phyloP scores from a whole-genome alignment of 805 yeast genomes.

The Ogataea paradorogensis region DNA sequence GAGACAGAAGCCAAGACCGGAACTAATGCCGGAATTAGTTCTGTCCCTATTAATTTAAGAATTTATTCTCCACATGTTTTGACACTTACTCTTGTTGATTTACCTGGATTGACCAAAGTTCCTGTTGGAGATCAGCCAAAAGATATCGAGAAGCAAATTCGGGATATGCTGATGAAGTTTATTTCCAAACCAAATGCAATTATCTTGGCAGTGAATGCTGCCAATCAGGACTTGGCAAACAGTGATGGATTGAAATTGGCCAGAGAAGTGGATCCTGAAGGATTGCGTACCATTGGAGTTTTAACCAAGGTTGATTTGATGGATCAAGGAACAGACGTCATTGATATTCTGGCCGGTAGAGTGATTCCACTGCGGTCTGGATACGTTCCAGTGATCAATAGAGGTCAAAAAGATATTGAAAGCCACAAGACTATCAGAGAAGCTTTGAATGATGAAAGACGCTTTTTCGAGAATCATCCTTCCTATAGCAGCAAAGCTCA shows the following conservation, averaged over 20 bases:
- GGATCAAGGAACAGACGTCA: slow-evolving; percentile 98
- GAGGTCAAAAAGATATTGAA: slow-evolving; percentile 97
- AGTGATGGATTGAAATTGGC: slow-evolving; percentile 96
- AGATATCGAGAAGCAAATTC: slow-evolving; percentile 92
- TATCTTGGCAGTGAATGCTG: slow-evolving; percentile 90
- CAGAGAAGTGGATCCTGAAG: slow-evolving; percentile 97
- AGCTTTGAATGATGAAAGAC: slow-evolving; percentile 77
- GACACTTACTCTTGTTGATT: slow-evolving; percentile 90
- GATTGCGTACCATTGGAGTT: slow-evolving; percentile 93
- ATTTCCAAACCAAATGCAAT: slow-evolving; percentile 95
- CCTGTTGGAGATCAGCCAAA: slow-evolving; percentile 99
- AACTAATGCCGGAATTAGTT: slow-evolving; percentile 82
- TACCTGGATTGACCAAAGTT: slow-evolving; percentile 96
- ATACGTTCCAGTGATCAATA: slow-evolving; percentile 92
- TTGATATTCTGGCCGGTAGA: slow-evolving; percentile 92
- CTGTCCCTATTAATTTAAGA: slow-evolving; percentile 89
- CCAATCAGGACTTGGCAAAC: slow-evolving; percentile 95
- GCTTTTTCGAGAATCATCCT: slow-evolving; percentile 84
- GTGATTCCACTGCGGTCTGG: slow-evolving; percentile 95
- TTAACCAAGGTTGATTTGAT: slow-evolving; percentile 93
- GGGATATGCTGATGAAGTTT: slow-evolving; percentile 88
- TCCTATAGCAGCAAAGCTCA: slow-evolving; percentile 90
- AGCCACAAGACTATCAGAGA: slow-evolving; percentile 79
- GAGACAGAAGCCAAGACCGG: slow-evolving; percentile 88
- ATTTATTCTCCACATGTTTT: slow-evolving; percentile 92